Conservation (phyloP, 208 protist genomes). For the Acanthamoeba lenticulata region DNA sequence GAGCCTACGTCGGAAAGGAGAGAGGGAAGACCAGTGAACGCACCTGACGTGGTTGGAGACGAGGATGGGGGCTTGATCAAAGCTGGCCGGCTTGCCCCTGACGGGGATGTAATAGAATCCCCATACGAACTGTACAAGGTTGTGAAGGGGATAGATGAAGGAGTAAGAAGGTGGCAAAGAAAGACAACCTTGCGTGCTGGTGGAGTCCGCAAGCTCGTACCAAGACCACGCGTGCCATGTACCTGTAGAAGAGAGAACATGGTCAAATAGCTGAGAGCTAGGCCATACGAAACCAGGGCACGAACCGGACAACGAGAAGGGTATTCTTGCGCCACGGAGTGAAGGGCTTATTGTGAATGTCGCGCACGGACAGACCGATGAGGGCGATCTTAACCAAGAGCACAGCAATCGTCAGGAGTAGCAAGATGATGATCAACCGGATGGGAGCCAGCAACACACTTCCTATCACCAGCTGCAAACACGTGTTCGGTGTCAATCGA, state of each 20-base stretch:
- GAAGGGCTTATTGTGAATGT: conserved; percentile 18
- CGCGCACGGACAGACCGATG: background rate
- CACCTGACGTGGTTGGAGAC: conserved; percentile 55
- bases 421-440: background rate
- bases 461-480: background rate
- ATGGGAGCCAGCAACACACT: conserved; percentile 9
- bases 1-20: too few species aligned
- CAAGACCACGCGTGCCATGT: background rate
- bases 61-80: conserved; percentile 15
- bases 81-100: background rate
- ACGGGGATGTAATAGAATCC: conserved; percentile 43
- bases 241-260: background rate
- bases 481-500: background rate
- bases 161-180: too few species aligned
- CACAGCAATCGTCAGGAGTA: background rate
- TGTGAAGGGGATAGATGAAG: too few species aligned
- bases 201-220: too few species aligned
- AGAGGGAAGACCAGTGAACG: background rate
- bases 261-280: too few species aligned
- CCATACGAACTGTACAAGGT: too few species aligned
- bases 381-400: conserved; percentile 21
- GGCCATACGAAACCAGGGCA: background rate
- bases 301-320: background rate
- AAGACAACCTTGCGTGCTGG: too few species aligned
- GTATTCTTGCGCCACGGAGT: conserved; percentile 32